These are phyloP conservation scores for Sporisorium reilianum DNA, from an alignment of 1,284 basidiomycete species.

Conservation along the genomic window DNA sequence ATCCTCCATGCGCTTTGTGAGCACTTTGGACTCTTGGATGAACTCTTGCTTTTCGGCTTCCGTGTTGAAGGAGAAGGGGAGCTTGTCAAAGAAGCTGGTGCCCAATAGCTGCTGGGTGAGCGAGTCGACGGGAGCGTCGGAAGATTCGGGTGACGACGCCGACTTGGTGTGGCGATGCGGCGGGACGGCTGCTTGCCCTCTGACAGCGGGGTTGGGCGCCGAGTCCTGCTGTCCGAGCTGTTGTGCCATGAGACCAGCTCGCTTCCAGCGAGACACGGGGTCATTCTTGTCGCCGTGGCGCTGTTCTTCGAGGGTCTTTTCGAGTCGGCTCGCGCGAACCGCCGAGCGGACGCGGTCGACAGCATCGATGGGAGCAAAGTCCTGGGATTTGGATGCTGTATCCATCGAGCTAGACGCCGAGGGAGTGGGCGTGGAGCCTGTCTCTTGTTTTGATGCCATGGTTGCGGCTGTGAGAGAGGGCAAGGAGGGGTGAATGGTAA, in stretches of 20 bases:
- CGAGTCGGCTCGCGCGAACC: conserved; percentile 21
- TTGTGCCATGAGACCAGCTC: conserved; percentile 35
- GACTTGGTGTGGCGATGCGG: conserved; percentile 3
- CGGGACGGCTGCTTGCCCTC: conserved; percentile 22
- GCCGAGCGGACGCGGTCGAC: conserved; percentile 39
- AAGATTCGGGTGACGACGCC: neutral
- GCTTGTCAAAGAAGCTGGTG: conserved; percentile 43
- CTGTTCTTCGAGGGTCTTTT: conserved; percentile 40
- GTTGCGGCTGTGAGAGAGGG: neutral
- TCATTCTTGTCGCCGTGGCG: conserved; percentile 42
- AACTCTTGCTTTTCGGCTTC: conserved; percentile 36
- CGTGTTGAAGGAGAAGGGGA: conserved; percentile 42
- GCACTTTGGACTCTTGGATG: conserved; percentile 31
- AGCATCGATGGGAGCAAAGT: conserved; percentile 37
- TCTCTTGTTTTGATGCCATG: conserved; percentile 1
- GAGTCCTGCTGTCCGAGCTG: conserved; percentile 36
- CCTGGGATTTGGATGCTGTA: neutral
- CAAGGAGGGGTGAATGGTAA: neutral
- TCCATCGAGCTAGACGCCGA: neutral
- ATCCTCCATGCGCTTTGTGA: conserved; percentile 50
- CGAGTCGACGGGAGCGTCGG: conserved; percentile 21
- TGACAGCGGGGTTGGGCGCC: conserved; percentile 34
- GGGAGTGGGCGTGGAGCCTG: neutral
- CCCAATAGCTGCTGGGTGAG: conserved; percentile 31
- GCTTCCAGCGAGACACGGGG: conserved; percentile 32